These are phyloP conservation scores for Vanrija pseudolonga DNA, from an alignment of 1,284 basidiomycete species.

Conservation along the genomic window DNA sequence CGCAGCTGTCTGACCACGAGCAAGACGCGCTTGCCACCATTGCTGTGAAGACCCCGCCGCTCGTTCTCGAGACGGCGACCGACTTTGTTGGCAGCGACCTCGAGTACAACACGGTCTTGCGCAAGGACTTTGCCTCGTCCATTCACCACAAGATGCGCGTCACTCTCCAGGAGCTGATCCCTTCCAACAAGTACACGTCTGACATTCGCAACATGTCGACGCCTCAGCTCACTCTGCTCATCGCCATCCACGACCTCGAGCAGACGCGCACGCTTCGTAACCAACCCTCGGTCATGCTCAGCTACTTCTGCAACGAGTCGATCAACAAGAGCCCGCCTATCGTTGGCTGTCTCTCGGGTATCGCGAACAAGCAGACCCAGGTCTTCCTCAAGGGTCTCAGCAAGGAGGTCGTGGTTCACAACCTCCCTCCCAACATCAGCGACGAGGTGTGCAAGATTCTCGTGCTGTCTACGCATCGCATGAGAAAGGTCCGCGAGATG, in stretches of 20 bases:
- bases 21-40: constrained; percentile 75
- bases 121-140: constrained; percentile 77
- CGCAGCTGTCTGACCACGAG: constrained; percentile 49
- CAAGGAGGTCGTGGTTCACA: constrained; percentile 70
- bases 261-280: constrained; percentile 77
- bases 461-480: constrained; percentile 75
- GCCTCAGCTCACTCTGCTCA: constrained; percentile 80
- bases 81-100: constrained; percentile 86
- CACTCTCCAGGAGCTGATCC: constrained; percentile 63
- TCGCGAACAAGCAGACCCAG: constrained; percentile 71
- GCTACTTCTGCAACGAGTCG: constrained; percentile 85
- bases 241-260: constrained; percentile 87
- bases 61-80: constrained; percentile 76
- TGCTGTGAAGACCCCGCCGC: constrained; percentile 78
- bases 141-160: constrained; percentile 66
- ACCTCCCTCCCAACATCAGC: constrained; percentile 67
- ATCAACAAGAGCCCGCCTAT: constrained; percentile 63
- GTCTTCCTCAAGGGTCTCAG: constrained; percentile 65
- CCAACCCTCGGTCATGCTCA: constrained; percentile 73
- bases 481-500: constrained; percentile 73
- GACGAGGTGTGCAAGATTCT: constrained; percentile 73
- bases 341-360: constrained; percentile 66
- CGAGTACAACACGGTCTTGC: constrained; percentile 88
- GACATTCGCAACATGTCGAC: constrained; percentile 74
- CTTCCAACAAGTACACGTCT: constrained; percentile 58